These are phyloP conservation scores for Cymbopogon flexuosus DNA, from an alignment of 202 grass and related monocot genomes.

Conservation along the genomic window DNA sequence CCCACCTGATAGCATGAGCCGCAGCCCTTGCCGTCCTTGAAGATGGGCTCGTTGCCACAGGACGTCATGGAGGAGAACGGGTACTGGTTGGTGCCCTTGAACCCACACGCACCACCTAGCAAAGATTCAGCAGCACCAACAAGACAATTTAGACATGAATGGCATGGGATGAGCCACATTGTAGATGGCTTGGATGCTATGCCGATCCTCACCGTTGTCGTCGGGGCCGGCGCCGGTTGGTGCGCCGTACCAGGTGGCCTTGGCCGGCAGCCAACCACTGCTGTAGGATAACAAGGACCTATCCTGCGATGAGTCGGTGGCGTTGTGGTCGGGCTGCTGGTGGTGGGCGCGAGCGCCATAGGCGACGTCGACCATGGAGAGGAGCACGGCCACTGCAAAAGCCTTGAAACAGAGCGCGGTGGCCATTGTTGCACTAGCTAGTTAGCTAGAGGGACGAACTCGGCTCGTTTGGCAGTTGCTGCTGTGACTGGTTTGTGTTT, in stretches of 20 bases:
- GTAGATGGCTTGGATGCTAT: too few relatives aligned
- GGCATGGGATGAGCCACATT: neutral
- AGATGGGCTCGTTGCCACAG: slow-evolving; percentile 49
- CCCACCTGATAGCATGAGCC: slow-evolving; percentile 57
- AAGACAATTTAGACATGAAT: neutral
- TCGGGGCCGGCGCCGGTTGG: slow-evolving; percentile 46
- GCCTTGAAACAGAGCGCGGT: neutral
- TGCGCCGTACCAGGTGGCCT: slow-evolving; percentile 55
- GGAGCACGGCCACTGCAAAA: slow-evolving; percentile 1
- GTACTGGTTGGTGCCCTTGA: slow-evolving; percentile 48
- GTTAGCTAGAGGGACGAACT: neutral
- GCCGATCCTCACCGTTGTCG: too few relatives aligned
- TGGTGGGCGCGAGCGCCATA: neutral
- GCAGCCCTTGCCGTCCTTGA: slow-evolving; percentile 56
- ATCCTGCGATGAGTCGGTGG: neutral
- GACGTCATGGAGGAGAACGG: slow-evolving; percentile 57
- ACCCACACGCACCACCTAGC: slow-evolving; percentile 51
- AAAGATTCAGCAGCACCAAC: neutral
- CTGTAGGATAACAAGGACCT: neutral
- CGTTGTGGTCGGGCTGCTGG: neutral
- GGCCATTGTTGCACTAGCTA: slow-evolving; percentile 14
- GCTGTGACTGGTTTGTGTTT: slow-evolving; percentile 2
- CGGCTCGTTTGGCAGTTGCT: neutral
- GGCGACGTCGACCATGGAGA: neutral
- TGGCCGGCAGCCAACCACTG: slow-evolving; percentile 32